Evolutionary conservation across 352 stramenopile species (phyloP).

Genomic region (Phytophthora aleatoria): DNA sequence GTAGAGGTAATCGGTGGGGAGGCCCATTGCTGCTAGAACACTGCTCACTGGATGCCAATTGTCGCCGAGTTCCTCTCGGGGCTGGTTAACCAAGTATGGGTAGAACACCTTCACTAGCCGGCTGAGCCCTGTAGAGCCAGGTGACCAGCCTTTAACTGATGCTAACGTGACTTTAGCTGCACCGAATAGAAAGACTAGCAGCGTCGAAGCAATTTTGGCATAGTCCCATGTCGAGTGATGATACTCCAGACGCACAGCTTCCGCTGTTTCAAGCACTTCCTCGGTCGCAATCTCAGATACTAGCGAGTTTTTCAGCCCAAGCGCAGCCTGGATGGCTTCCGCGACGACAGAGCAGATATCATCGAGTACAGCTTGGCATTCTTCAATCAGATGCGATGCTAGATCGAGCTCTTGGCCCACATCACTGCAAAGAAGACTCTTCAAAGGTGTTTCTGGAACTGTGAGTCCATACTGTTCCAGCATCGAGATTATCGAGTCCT

Average conservation of each 20-base stretch:
- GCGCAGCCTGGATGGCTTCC: constrained; percentile 18
- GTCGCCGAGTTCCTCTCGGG: constrained; percentile 44
- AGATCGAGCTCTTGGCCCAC: constrained; percentile 33
- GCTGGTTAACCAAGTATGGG: constrained; percentile 63
- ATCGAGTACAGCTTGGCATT: constrained; percentile 22
- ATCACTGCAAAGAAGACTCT: constrained; percentile 31
- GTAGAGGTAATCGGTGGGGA: constrained; percentile 24
- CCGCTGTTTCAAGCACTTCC: constrained; percentile 39
- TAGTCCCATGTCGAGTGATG: constrained; percentile 38
- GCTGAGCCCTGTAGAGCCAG: constrained; percentile 38
- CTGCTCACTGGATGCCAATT: constrained; percentile 45
- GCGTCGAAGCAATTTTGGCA: constrained; percentile 28
- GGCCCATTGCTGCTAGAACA: constrained; percentile 29
- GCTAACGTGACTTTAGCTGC: constrained; percentile 1
- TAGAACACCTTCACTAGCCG: constrained; percentile 68
- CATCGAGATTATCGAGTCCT: constrained; percentile 35
- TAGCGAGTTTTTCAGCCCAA: constrained; percentile 38
- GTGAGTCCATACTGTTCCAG: constrained; percentile 39
- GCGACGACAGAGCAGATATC: constrained; percentile 26
- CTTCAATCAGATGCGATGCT: constrained; percentile 17
- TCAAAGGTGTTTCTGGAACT: constrained; percentile 19
- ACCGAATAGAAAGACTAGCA: constrained; percentile 22
- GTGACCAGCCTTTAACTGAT: background rate
- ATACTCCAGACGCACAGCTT: constrained; percentile 32
- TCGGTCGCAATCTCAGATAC: constrained; percentile 51